phyloP scores from a whole-genome alignment of 164 flowering plant species.

The Taxillus chinensis region DNA sequence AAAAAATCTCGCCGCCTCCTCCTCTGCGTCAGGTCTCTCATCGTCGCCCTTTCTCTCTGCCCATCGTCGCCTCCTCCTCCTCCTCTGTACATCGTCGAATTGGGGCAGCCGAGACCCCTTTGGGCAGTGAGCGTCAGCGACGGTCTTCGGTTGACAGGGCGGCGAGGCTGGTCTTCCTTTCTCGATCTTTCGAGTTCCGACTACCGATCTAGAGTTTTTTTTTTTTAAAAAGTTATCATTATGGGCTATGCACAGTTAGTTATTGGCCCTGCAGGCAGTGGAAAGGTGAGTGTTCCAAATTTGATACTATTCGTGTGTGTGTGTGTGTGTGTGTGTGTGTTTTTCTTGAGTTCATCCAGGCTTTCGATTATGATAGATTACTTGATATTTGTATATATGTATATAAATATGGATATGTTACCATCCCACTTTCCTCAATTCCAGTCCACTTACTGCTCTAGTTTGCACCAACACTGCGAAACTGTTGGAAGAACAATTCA shows the following conservation, averaged over 20 bases:
- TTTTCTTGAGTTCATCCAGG: background rate
- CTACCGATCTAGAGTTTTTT: no score
- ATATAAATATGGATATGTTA: background rate
- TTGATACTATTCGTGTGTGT: background rate
- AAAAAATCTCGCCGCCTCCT: no score
- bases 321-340: background rate
- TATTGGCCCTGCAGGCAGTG: conserved; percentile 96
- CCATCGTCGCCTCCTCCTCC: no score
- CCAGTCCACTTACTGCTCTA: conserved; percentile 96
- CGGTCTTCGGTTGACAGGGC: no score
- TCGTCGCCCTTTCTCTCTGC: no score
- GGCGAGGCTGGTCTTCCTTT: no score
- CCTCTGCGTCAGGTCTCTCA: no score
- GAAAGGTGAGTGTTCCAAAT: conserved; percentile 49
- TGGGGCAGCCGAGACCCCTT: no score
- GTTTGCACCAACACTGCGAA: conserved; percentile 72
- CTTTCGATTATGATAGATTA: background rate
- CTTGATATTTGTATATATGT: no score
- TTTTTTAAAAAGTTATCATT: background rate
- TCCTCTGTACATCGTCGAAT: no score
- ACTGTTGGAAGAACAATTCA: conserved; percentile 54
- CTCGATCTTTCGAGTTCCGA: no score
- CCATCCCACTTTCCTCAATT: background rate
- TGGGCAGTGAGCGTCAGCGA: no score
- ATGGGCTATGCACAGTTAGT: conserved; percentile 98